phyloP scores from a whole-genome alignment of 2,329 filamentous ascomycete species.

The Tolypocladium inflatum region DNA sequence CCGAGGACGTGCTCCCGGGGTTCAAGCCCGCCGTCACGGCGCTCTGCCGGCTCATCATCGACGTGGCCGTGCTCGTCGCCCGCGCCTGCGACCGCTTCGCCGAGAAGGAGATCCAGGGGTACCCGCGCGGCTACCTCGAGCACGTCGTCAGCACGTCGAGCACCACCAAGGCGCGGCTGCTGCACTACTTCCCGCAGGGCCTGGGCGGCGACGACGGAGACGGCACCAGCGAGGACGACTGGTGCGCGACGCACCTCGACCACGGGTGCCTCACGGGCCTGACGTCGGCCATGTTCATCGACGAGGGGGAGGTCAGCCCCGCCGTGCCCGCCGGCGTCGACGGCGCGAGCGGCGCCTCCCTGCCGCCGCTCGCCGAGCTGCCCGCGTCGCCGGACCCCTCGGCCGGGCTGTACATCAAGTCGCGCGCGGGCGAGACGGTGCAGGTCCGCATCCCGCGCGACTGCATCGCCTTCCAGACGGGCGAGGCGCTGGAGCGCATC shows the following conservation, averaged over 20 bases:
- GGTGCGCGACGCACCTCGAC: constrained; percentile 87
- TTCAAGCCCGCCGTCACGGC: constrained; percentile 66
- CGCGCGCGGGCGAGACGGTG: constrained; percentile 69
- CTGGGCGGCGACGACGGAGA: constrained; percentile 10
- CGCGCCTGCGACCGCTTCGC: constrained; percentile 85
- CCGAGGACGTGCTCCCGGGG: constrained; percentile 56
- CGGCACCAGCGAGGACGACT: constrained; percentile 62
- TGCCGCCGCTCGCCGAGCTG: constrained; percentile 58
- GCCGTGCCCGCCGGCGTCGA: constrained; percentile 17
- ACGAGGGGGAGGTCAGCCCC: constrained; percentile 48
- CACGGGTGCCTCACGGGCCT: constrained; percentile 90
- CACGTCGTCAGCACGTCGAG: constrained; percentile 75
- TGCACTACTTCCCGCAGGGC: constrained; percentile 81
- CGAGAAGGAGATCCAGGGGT: constrained; percentile 64
- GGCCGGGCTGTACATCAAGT: constrained; percentile 90
- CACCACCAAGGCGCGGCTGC: constrained; percentile 80
- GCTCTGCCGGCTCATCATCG: constrained; percentile 78
- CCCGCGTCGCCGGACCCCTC: constrained; percentile 67
- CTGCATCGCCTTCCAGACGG: constrained; percentile 93
- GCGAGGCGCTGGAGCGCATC: constrained; percentile 83
- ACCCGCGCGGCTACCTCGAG: constrained; percentile 72
- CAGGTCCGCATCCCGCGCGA: constrained; percentile 88
- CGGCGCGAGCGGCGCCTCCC: constrained; percentile 15
- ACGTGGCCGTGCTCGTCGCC: constrained; percentile 80
- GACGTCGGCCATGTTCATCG: constrained; percentile 92